phyloP scores from a whole-genome alignment of 2,329 filamentous ascomycete genomes.

The Fusarium denticulatum region DNA sequence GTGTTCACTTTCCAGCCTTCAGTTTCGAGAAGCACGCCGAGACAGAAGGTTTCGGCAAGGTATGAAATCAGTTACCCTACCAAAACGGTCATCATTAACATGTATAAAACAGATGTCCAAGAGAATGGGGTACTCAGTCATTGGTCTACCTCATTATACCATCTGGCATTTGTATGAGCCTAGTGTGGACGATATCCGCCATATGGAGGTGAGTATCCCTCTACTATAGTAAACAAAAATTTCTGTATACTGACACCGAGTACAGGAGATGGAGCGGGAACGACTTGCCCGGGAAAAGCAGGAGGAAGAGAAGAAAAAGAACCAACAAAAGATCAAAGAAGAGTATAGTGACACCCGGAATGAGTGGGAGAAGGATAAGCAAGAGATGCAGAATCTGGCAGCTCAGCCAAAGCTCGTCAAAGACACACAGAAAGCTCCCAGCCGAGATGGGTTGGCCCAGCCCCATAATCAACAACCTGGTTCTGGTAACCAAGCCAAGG shows the following conservation, averaged over 20 bases:
- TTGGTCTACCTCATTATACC: conserved; percentile 95
- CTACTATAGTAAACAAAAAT: neutral
- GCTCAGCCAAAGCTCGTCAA: conserved; percentile 32
- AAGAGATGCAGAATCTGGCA: conserved; percentile 74
- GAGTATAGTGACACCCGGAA: conserved; percentile 79
- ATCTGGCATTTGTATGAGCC: conserved; percentile 99
- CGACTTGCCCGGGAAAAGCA: conserved; percentile 81
- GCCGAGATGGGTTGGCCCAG: conserved; percentile 23
- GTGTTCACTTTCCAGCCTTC: conserved; percentile 97
- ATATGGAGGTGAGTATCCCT: conserved; percentile 78
- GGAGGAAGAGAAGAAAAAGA: conserved; percentile 73
- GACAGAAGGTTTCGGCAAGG: conserved; percentile 98
- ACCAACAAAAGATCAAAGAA: conserved; percentile 77
- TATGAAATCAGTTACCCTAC: conserved; percentile 52
- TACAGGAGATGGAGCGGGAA: conserved; percentile 90
- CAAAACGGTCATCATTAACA: conserved; percentile 13
- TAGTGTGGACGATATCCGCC: conserved; percentile 94
- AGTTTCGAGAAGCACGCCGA: conserved; percentile 99
- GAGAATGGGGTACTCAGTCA: conserved; percentile 93
- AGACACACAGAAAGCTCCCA: conserved; percentile 26
- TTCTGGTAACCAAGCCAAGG: conserved; percentile 12
- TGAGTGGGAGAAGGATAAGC: conserved; percentile 93
- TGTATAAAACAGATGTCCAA: conserved; percentile 81
- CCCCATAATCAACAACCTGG: conserved; percentile 23
- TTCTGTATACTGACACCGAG: conserved; percentile 23